A percentile compares a stretch with the other conserved stretches of the same genome.
phyloP scores from a whole-genome alignment of 176 grass and related monocot species.

The Sorghum bicolor region DNA sequence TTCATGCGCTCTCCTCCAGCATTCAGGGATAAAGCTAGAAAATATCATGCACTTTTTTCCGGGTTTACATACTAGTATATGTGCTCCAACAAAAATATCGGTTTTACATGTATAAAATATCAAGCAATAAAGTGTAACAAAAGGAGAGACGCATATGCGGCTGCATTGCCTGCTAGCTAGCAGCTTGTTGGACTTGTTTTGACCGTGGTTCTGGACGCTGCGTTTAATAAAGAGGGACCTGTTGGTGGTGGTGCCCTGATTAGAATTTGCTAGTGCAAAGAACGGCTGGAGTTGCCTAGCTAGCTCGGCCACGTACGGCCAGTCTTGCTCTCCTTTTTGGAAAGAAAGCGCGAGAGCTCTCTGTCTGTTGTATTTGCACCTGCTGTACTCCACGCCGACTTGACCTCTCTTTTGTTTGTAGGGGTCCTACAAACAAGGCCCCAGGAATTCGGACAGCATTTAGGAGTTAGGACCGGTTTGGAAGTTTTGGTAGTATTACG shows the following conservation, averaged over 20 bases:
- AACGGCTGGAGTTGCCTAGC: slow-evolving; percentile 21
- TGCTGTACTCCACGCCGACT: background rate
- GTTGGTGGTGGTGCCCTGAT: background rate
- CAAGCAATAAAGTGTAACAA: background rate
- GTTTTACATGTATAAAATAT: background rate
- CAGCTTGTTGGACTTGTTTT: background rate
- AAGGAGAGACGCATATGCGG: background rate
- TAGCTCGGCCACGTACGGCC: background rate
- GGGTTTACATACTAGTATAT: background rate
- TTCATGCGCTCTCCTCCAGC: background rate
- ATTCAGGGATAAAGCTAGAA: background rate
- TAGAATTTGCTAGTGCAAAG: slow-evolving; percentile 2
- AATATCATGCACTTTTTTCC: background rate
- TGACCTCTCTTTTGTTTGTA: background rate
- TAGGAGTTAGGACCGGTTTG: no score
- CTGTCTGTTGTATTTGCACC: background rate
- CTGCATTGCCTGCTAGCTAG: background rate
- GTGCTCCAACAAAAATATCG: background rate
- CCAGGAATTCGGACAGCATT: no score
- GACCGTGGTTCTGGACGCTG: background rate
- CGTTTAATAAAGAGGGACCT: background rate
- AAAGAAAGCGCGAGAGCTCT: background rate
- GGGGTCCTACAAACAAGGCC: no score
- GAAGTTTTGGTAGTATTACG: no score
- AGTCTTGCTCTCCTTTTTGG: background rate